A percentile compares a stretch with the other conserved stretches of the same genome.
Evolutionary conservation across 306 rosid genomes (phyloP).

Genomic region (Malus fusca): DNA sequence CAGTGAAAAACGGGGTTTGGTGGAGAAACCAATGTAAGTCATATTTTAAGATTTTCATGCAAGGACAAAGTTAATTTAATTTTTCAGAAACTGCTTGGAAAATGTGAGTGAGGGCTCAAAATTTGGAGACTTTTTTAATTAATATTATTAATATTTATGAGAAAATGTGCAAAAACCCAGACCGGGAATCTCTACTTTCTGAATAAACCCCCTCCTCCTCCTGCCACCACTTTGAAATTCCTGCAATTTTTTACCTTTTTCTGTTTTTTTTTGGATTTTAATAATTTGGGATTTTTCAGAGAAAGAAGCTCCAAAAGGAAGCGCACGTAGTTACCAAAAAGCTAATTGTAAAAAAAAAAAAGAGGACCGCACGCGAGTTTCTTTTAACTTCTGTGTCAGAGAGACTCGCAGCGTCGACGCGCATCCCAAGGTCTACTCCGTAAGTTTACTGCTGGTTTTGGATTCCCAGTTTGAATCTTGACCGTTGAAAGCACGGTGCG

Average conservation of each 20-base stretch:
- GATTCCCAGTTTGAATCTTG: constrained; percentile 7
- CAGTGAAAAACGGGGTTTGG: not conserved
- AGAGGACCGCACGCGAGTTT: constrained; percentile 21
- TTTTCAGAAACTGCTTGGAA: not conserved
- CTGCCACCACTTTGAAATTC: constrained; percentile 11
- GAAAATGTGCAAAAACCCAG: not conserved
- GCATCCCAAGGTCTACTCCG: constrained; percentile 1
- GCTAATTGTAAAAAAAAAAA: not conserved
- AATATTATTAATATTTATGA: not conserved
- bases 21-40: not conserved
- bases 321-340: not conserved
- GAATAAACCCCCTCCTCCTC: not conserved
- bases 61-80: not conserved
- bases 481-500: not conserved
- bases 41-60: not conserved
- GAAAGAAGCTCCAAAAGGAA: not conserved
- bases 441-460: not conserved
- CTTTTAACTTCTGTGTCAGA: constrained; percentile 20
- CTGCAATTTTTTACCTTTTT: not conserved
- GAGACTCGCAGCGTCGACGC: constrained; percentile 4
- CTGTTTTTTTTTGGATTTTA: not conserved
- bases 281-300: not conserved
- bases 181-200: constrained; percentile 3
- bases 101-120: constrained; percentile 7
- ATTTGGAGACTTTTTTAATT: not conserved